Conservation (phyloP, 1,284 basidiomycete species). For the Malassezia arunalokei region DNA sequence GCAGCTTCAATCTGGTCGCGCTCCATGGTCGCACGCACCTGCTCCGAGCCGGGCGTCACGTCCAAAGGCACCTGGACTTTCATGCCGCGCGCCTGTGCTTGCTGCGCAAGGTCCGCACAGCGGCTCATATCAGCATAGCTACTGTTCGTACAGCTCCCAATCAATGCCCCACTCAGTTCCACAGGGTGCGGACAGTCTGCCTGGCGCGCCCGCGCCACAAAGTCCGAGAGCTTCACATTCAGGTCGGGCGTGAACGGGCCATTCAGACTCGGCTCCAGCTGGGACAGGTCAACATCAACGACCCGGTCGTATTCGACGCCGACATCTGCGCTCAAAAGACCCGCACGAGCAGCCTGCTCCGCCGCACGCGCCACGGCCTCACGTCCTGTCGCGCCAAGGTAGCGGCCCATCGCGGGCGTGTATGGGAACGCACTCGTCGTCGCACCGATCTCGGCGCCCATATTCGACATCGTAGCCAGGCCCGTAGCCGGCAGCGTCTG, state of each 20-base stretch:
- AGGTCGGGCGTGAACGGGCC: conserved; percentile 97
- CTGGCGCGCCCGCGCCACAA: conserved; percentile 61
- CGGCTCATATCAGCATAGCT: conserved; percentile 56
- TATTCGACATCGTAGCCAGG: conserved; percentile 87
- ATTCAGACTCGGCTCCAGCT: conserved; percentile 79
- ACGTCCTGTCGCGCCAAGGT: conserved; percentile 79
- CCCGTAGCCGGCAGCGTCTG: conserved; percentile 83
- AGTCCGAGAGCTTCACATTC: conserved; percentile 85
- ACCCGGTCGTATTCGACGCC: conserved; percentile 91
- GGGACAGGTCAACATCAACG: conserved; percentile 83
- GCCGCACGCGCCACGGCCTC: conserved; percentile 77
- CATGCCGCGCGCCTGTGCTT: conserved; percentile 73
- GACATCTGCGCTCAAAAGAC: conserved; percentile 68
- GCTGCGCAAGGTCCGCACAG: conserved; percentile 78
- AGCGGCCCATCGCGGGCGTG: conserved; percentile 69
- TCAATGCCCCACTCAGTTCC: conserved; percentile 75
- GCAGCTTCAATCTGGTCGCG: conserved; percentile 73
- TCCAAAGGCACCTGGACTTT: conserved; percentile 81
- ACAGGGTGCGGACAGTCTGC: conserved; percentile 72
- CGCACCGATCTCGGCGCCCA: conserved; percentile 98
- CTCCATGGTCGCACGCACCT: conserved; percentile 94
- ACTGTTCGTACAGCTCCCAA: conserved; percentile 88
- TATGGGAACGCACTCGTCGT: conserved; percentile 98
- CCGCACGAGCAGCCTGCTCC: conserved; percentile 66
- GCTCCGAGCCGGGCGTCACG: conserved; percentile 92